Evolutionary conservation across 495 filamentous ascomycete species (phyloP).

Genomic region (Trichoderma virens): DNA sequence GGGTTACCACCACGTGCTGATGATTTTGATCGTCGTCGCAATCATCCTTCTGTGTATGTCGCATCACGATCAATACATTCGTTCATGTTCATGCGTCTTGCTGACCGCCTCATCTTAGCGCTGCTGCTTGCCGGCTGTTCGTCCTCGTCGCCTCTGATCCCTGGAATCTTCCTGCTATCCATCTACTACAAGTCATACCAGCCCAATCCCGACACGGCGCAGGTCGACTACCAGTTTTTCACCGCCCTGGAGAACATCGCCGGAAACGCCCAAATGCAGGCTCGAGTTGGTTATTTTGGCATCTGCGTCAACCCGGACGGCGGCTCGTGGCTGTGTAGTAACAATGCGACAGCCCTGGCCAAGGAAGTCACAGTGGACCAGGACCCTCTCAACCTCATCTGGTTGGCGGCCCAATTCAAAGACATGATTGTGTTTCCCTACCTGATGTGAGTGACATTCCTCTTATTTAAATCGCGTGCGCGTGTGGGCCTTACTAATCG

Average conservation of each 20-base stretch:
- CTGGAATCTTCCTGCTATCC: constrained; percentile 71
- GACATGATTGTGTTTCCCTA: constrained; percentile 78
- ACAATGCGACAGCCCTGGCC: constrained; percentile 69
- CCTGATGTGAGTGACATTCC: constrained; percentile 46
- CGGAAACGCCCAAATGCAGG: constrained; percentile 55
- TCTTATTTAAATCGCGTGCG: neutral
- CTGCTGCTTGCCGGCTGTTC: constrained; percentile 75
- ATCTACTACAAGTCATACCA: constrained; percentile 64
- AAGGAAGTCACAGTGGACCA: constrained; percentile 60
- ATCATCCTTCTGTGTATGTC: constrained; percentile 92
- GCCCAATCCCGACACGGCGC: constrained; percentile 59
- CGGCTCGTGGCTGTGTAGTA: constrained; percentile 63
- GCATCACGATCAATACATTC: constrained; percentile 8
- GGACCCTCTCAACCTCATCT: constrained; percentile 74
- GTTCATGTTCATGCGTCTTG: neutral
- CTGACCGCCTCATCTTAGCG: constrained; percentile 35
- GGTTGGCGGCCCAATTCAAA: constrained; percentile 72
- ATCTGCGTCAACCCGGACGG: constrained; percentile 71
- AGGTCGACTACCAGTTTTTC: constrained; percentile 78
- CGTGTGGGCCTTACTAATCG: constrained; percentile 3
- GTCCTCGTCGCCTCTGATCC: constrained; percentile 65
- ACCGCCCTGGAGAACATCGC: constrained; percentile 68
- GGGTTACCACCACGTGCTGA: constrained; percentile 97
- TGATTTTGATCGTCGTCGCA: constrained; percentile 89
- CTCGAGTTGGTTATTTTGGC: constrained; percentile 63